Evolutionary conservation across 2,329 filamentous ascomycete species (phyloP), one percentile per base, ranked within the genome.

Genomic region (Blumeria graminis): DNA sequence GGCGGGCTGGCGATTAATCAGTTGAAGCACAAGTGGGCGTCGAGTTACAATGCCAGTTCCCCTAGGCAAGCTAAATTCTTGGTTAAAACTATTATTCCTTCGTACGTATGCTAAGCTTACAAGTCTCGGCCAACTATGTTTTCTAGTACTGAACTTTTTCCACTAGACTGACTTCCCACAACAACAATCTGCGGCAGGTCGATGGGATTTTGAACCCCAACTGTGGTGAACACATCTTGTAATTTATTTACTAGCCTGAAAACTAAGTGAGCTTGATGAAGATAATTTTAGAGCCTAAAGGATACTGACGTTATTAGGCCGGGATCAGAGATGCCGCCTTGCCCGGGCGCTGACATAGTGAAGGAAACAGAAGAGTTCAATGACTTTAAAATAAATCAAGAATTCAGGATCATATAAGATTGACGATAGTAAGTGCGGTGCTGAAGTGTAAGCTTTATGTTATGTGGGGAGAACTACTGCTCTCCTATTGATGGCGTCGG

Each of bases 61-160:
- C 80, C 92, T 87, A 65, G 92, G 92, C 67, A 98, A 75, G 72
- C 90, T 56, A 16, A 28, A 11, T 48, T 9, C 13, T 35, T 5
- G 13, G 13, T 56, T 56, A 56, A 41, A 32, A 16, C 1, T 46
- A 18, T 34, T 35, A 16, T 65, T 60, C 61, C 61, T 57, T 59
- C 28, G 34, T 35, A 34, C 56, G 41, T 34, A 52, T 18, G n/a
- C 53, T 55, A 48, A 51, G 58, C 86, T 74, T 76, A 96, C 90
- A 98, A 98, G 73, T 98, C 92, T 75, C 92, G 80, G 58, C 92
- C 92, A 57, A 98, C 92, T 66, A 98, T 98, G 68, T 98, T 98
- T 72, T 98, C 92, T 66, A 98, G 72, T 64, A 98, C 92, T 16
- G 92, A 98, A 76, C 88, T 95, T 81, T 98, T 98, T 72, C 92